A percentile compares a stretch with the other conserved stretches of the same genome.
Conservation (phyloP, 2,329 filamentous ascomycete genomes). For the Plectosphaerella plurivora region DNA sequence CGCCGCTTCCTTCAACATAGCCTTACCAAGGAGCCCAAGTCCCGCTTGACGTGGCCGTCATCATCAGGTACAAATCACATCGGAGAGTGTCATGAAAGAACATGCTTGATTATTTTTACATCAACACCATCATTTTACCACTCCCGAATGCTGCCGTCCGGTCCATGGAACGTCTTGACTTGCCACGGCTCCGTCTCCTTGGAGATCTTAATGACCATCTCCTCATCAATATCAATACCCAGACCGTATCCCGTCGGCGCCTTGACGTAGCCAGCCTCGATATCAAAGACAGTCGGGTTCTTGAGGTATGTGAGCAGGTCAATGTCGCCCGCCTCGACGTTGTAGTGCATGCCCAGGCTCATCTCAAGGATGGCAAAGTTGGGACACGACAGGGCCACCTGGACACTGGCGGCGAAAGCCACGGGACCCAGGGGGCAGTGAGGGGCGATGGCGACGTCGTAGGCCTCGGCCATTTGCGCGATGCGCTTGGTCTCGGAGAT, state of each 20-base stretch:
- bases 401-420: conserved; percentile 60
- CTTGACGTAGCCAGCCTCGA: conserved; percentile 52
- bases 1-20: too few relatives aligned
- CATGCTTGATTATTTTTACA: not conserved
- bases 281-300: conserved; percentile 53
- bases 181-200: conserved; percentile 48
- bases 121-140: conserved; percentile 35
- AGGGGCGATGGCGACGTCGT: conserved; percentile 61
- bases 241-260: conserved; percentile 48
- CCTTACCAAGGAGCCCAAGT: too few relatives aligned
- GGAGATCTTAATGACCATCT: conserved; percentile 49
- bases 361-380: conserved; percentile 67
- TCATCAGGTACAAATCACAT: too few relatives aligned
- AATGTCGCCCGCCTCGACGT: conserved; percentile 35
- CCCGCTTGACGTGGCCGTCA: too few relatives aligned
- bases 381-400: conserved; percentile 49
- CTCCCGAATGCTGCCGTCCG: conserved; percentile 53
- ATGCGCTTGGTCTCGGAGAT: conserved; percentile 61
- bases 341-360: conserved; percentile 68
- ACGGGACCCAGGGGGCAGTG: conserved; percentile 65
- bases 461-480: conserved; percentile 59
- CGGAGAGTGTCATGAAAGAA: too few relatives aligned
- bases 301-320: conserved; percentile 59
- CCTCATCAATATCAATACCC: conserved; percentile 62
- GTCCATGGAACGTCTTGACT: conserved; percentile 52